phyloP scores from a whole-genome alignment of 2,329 filamentous ascomycete species.

The Cladosporium sp. region DNA sequence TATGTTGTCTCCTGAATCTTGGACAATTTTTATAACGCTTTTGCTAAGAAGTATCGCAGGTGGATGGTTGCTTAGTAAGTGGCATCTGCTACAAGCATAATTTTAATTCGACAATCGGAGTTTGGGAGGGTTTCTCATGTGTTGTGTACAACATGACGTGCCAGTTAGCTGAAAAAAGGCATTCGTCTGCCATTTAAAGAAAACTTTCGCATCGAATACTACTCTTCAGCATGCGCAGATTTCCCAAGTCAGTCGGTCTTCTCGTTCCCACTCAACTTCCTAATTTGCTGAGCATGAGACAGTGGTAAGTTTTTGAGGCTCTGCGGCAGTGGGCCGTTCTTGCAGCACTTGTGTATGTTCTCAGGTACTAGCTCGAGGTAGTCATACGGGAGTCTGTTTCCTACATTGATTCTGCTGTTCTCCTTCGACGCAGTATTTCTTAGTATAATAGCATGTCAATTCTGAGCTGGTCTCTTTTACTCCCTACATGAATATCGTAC shows the following conservation, averaged over 20 bases:
- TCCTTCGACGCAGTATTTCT: neutral
- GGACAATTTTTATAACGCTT: too few species aligned
- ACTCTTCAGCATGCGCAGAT: too few species aligned
- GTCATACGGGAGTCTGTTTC: neutral
- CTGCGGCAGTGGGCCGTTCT: conserved; percentile 4
- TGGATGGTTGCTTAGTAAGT: conserved; percentile 17
- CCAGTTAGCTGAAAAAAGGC: neutral
- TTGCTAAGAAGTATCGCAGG: neutral
- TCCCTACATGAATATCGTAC: too few species aligned
- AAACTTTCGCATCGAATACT: too few species aligned
- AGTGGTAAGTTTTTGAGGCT: neutral
- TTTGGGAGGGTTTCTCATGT: neutral
- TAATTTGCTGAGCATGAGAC: too few species aligned
- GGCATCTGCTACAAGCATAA: neutral
- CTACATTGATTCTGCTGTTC: neutral
- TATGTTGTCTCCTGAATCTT: neutral
- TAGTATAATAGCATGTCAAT: too few species aligned
- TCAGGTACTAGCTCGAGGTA: neutral
- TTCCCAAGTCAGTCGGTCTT: too few species aligned
- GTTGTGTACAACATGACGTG: neutral
- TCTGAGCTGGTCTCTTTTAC: neutral
- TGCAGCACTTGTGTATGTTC: neutral
- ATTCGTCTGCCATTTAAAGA: neutral
- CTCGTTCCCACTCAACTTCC: too few species aligned
- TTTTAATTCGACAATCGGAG: neutral